Evolutionary conservation across 2,329 filamentous ascomycete genomes (phyloP).

Genomic region (Penicillium sp.): DNA sequence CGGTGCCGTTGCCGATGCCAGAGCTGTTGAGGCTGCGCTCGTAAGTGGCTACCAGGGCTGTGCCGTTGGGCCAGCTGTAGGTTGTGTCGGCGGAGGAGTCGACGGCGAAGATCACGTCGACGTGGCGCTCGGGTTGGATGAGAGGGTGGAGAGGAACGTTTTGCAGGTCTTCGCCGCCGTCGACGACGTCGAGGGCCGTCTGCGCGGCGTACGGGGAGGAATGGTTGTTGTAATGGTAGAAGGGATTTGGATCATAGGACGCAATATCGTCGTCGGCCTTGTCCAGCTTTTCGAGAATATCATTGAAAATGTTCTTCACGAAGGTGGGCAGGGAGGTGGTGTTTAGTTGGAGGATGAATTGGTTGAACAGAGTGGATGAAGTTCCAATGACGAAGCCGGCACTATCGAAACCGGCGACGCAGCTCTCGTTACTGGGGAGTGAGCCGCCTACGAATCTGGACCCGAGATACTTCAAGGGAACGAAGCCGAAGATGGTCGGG

Average conservation of each 20-base stretch:
- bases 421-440: conserved; percentile 60
- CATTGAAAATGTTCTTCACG: conserved; percentile 56
- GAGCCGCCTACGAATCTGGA: conserved; percentile 69
- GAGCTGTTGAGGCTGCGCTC: conserved; percentile 62
- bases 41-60: conserved; percentile 73
- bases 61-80: conserved; percentile 75
- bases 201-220: conserved; percentile 61
- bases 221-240: conserved; percentile 65
- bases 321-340: conserved; percentile 53
- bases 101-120: conserved; percentile 81
- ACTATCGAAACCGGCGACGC: conserved; percentile 81
- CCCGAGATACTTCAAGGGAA: conserved; percentile 70
- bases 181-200: conserved; percentile 68
- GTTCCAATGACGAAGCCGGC: conserved; percentile 84
- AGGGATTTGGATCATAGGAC: conserved; percentile 74
- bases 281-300: conserved; percentile 61
- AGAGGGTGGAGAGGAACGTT: conserved; percentile 80
- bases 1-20: conserved; percentile 66
- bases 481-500: conserved; percentile 71
- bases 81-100: conserved; percentile 75
- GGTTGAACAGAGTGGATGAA: conserved; percentile 82
- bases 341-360: conserved; percentile 69
- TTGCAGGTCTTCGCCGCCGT: conserved; percentile 76
- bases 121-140: conserved; percentile 69
- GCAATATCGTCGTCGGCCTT: conserved; percentile 71